phyloP scores from a whole-genome alignment of 78 protist genomes.

The Dictyostelium intermedium region DNA sequence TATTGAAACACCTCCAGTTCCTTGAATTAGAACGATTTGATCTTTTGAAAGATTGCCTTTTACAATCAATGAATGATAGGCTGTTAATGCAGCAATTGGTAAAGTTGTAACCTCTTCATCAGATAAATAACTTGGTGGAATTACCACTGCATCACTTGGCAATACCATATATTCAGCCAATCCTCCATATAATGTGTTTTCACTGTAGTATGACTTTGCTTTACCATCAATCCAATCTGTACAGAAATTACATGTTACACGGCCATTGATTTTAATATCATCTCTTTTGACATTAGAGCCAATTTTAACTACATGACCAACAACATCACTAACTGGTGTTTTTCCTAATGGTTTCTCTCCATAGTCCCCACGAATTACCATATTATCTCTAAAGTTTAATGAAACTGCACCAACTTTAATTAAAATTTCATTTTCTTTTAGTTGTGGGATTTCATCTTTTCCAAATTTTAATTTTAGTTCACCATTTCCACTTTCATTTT shows the following conservation, averaged over 20 bases:
- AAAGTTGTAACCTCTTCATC: slow-evolving; percentile 20
- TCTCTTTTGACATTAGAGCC: not conserved
- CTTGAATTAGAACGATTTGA: not conserved
- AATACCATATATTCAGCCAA: slow-evolving; percentile 15
- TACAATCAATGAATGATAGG: slow-evolving; percentile 20
- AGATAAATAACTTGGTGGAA: slow-evolving; percentile 7
- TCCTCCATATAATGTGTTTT: slow-evolving; percentile 15
- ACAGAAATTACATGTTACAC: slow-evolving; percentile 31
- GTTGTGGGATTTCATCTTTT: slow-evolving; percentile 3
- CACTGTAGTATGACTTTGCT: not conserved
- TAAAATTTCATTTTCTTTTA: slow-evolving; percentile 4
- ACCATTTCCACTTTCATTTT: not conserved
- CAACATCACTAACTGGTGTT: slow-evolving; percentile 37
- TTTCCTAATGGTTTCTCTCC: not conserved
- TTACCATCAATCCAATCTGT: slow-evolving; percentile 48
- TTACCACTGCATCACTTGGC: not conserved
- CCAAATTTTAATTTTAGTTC: not conserved
- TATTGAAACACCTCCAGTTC: slow-evolving; percentile 20
- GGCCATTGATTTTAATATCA: slow-evolving; percentile 1
- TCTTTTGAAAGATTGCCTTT: not conserved
- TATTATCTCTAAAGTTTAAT: slow-evolving; percentile 39
- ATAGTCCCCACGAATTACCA: slow-evolving; percentile 33
- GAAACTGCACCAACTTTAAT: slow-evolving; percentile 23
- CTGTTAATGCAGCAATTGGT: slow-evolving; percentile 39
- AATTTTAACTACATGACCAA: slow-evolving; percentile 10